A percentile compares a stretch with the other conserved stretches of the same genome.
Evolutionary conservation across 306 rosid genomes (phyloP).

Genomic region (Alnus rubra): DNA sequence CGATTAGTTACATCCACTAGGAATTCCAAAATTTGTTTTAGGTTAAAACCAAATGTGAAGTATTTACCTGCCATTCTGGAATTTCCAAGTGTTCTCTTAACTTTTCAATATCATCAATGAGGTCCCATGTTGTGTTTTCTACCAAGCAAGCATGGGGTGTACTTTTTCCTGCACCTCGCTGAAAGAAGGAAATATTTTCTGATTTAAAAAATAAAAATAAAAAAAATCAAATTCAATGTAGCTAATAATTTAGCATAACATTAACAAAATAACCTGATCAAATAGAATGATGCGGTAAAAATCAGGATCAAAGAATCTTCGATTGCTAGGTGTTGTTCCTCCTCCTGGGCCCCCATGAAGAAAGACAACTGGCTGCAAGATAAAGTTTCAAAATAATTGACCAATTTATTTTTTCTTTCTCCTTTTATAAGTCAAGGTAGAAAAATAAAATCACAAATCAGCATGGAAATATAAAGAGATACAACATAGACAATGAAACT

Average conservation of each 20-base stretch:
- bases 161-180: conserved; percentile 94
- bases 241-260: conserved; percentile 10
- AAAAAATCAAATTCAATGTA: conserved; percentile 8
- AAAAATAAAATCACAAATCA: conserved; percentile 7
- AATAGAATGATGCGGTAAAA: conserved; percentile 74
- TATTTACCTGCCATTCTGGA: conserved; percentile 91
- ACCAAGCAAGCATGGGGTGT: conserved; percentile 96
- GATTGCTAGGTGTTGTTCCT: conserved; percentile 80
- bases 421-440: not conserved
- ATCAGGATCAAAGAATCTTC: conserved; percentile 83
- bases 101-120: conserved; percentile 84
- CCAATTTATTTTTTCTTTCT: not conserved
- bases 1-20: not conserved
- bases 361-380: conserved; percentile 79
- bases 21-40: conserved; percentile 6
- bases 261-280: conserved; percentile 73
- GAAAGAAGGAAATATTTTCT: conserved; percentile 29
- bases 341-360: conserved; percentile 99
- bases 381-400: conserved; percentile 25
- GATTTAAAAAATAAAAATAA: conserved; percentile 10
- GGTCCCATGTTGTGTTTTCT: conserved; percentile 92
- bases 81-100: conserved; percentile 82
- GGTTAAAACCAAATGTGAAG: conserved; percentile 23
- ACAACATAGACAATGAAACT: conserved; percentile 6
- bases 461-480: not conserved